Evolutionary conservation across 345 rosid genomes (phyloP).

Genomic region (Boechera divaricarpa): DNA sequence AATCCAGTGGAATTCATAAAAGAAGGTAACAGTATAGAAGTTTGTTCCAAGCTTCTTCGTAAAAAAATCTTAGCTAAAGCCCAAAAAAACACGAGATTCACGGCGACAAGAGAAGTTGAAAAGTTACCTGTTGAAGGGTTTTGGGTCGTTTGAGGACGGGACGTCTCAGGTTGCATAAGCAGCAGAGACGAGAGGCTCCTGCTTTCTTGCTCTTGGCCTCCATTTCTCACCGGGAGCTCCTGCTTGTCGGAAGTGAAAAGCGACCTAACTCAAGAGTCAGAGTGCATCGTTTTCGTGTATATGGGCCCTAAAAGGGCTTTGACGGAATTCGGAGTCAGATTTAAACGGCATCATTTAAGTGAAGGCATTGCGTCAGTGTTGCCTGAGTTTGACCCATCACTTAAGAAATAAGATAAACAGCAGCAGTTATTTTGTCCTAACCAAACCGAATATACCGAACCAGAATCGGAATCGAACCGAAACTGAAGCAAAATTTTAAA

Average conservation of each 20-base stretch:
- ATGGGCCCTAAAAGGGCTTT: constrained; percentile 32
- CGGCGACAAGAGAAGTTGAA: background rate
- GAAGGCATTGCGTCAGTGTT: background rate
- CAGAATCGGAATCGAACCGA: too few relatives aligned
- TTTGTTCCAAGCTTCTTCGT: background rate
- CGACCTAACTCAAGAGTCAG: background rate
- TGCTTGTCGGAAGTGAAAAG: constrained; percentile 7
- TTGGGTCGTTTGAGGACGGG: constrained; percentile 88
- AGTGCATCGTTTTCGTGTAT: background rate
- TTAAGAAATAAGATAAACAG: background rate
- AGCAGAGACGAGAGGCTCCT: constrained; percentile 60
- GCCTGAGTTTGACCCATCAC: background rate
- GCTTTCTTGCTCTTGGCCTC: constrained; percentile 52
- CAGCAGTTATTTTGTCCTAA: background rate
- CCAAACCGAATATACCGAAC: too few relatives aligned
- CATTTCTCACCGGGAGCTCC: constrained; percentile 45
- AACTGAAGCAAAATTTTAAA: too few relatives aligned
- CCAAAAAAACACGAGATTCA: constrained; percentile 3
- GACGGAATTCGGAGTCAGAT: background rate
- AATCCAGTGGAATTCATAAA: background rate
- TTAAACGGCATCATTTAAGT: background rate
- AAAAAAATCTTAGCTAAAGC: constrained; percentile 6
- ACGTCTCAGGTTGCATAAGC: constrained; percentile 61
- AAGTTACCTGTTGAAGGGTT: constrained; percentile 81
- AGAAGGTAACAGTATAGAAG: constrained; percentile 21